These are phyloP conservation scores for Arachnopeziza araneosa DNA, from an alignment of 2,329 filamentous ascomycete genomes.

Conservation along the genomic window DNA sequence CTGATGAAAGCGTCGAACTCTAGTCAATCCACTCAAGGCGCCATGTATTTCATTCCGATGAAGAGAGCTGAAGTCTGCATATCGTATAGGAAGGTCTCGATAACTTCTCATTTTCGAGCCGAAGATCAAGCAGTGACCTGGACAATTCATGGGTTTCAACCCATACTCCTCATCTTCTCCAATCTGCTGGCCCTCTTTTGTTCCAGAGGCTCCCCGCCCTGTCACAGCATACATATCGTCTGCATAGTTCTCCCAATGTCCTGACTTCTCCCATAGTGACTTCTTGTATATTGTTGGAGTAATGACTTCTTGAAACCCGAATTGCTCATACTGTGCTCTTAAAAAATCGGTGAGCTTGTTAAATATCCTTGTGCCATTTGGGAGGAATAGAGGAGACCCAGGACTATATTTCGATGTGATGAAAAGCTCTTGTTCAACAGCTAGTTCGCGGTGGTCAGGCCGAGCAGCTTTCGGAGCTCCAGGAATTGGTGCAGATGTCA, in stretches of 20 bases:
- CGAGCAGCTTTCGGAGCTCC: background rate
- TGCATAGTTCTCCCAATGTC: constrained; percentile 84
- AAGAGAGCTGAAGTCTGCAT: constrained; percentile 82
- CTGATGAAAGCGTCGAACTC: constrained; percentile 82
- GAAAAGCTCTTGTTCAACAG: constrained; percentile 67
- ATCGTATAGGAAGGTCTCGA: constrained; percentile 74
- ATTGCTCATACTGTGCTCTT: constrained; percentile 75
- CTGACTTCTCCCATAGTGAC: constrained; percentile 77
- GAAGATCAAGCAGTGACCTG: constrained; percentile 82
- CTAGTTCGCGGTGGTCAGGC: constrained; percentile 55
- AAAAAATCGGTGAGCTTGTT: constrained; percentile 78
- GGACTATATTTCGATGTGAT: constrained; percentile 75
- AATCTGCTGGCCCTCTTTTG: constrained; percentile 36
- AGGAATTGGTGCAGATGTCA: constrained; percentile 2
- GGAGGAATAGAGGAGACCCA: constrained; percentile 78
- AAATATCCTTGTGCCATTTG: constrained; percentile 76
- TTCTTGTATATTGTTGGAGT: constrained; percentile 90
- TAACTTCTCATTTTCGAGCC: constrained; percentile 68
- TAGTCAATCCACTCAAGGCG: constrained; percentile 72
- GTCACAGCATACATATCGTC: constrained; percentile 88
- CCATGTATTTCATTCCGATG: constrained; percentile 83
- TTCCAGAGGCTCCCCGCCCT: constrained; percentile 33
- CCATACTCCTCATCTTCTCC: constrained; percentile 67
- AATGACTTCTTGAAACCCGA: constrained; percentile 84
- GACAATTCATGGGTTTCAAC: constrained; percentile 91